Evolutionary conservation across 352 stramenopile genomes (phyloP).

Genomic region (Globisporangium polare): DNA sequence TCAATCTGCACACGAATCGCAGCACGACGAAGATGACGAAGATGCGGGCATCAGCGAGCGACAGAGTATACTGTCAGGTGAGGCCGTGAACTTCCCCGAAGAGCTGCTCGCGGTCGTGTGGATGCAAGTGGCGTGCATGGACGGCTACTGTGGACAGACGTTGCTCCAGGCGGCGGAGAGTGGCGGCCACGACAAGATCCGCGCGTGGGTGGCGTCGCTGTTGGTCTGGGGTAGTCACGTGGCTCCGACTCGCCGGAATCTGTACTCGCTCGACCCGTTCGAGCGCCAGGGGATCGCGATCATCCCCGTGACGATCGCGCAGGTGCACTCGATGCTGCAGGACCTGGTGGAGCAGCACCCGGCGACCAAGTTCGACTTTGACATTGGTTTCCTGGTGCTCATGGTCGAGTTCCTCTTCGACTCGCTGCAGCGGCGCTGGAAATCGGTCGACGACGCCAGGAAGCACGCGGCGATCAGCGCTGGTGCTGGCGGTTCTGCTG

Average conservation of each 20-base stretch:
- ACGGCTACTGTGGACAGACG: conserved; percentile 80
- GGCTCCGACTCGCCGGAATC: conserved; percentile 23
- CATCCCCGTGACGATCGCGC: conserved; percentile 48
- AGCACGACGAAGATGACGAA: conserved; percentile 13
- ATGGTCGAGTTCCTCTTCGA: conserved; percentile 82
- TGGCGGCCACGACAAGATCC: conserved; percentile 74
- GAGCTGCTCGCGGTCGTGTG: conserved; percentile 75
- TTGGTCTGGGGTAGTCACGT: conserved; percentile 67
- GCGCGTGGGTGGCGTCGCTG: conserved; percentile 73
- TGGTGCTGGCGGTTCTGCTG: conserved; percentile 12
- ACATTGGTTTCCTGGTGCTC: conserved; percentile 64
- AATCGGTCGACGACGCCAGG: conserved; percentile 27
- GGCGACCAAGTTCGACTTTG: conserved; percentile 62
- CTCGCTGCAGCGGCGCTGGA: conserved; percentile 53
- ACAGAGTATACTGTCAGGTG: conserved; percentile 15
- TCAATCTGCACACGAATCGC: not conserved
- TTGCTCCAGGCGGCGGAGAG: conserved; percentile 74
- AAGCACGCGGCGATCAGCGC: not conserved
- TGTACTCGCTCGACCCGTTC: conserved; percentile 52
- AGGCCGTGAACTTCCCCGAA: conserved; percentile 42
- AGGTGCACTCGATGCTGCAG: conserved; percentile 50
- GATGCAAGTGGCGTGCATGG: conserved; percentile 76
- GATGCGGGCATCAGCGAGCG: conserved; percentile 8
- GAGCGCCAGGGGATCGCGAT: conserved; percentile 69
- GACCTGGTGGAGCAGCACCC: conserved; percentile 57